phyloP scores from a whole-genome alignment of 192 early-diverging fungal genomes.

The Linnemannia schmuckeri region DNA sequence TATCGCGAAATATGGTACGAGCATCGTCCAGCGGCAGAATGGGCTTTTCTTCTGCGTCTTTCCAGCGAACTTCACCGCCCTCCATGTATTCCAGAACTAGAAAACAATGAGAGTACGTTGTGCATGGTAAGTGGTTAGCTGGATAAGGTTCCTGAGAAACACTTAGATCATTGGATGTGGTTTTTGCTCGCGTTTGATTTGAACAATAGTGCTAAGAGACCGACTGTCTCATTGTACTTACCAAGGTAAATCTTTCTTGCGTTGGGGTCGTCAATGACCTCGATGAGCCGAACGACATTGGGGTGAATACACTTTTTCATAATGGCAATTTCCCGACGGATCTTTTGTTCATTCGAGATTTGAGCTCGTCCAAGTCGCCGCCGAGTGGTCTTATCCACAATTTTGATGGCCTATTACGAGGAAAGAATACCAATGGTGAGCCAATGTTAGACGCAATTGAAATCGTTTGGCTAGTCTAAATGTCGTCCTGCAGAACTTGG shows the following conservation, averaged over 20 bases:
- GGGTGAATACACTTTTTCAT: slow-evolving; percentile 96
- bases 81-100: slow-evolving; percentile 91
- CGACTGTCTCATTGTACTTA: slow-evolving; percentile 32
- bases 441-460: neutral
- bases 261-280: slow-evolving; percentile 95
- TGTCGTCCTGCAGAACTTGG: neutral
- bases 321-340: slow-evolving; percentile 95
- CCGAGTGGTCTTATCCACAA: slow-evolving; percentile 59
- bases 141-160: neutral
- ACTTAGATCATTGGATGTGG: neutral
- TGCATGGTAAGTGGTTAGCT: neutral
- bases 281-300: slow-evolving; percentile 88
- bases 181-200: neutral
- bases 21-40: slow-evolving; percentile 73
- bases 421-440: neutral
- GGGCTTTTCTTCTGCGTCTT: slow-evolving; percentile 74
- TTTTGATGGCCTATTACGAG: slow-evolving; percentile 57
- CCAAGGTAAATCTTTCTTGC: slow-evolving; percentile 93
- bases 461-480: neutral
- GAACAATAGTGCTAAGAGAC: neutral
- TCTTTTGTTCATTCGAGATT: slow-evolving; percentile 79
- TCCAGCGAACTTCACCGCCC: slow-evolving; percentile 94
- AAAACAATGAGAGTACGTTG: neutral
- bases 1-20: slow-evolving; percentile 88
- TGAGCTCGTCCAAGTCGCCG: slow-evolving; percentile 54